phyloP scores from a whole-genome alignment of 129 eudicot species.

The Scalesia atractyloides region DNA sequence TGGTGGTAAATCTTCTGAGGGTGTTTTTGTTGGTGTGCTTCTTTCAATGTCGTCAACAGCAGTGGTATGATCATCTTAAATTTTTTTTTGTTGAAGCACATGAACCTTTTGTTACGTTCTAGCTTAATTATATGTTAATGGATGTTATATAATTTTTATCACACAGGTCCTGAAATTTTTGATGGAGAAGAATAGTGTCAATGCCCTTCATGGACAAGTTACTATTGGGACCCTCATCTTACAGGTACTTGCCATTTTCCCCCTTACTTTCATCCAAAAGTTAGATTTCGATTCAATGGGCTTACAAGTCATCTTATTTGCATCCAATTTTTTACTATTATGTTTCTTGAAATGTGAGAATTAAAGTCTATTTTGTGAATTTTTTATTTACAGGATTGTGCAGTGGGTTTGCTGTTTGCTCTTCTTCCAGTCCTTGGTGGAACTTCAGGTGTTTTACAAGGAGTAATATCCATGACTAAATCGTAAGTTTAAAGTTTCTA shows the following conservation, averaged over 20 bases:
- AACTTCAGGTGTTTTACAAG: constrained; percentile 89
- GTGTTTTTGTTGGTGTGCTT: constrained; percentile 89
- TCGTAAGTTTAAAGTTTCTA: constrained; percentile 80
- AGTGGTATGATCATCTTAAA: constrained; percentile 55
- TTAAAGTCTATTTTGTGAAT: neutral
- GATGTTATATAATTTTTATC: constrained; percentile 10
- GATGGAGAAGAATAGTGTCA: constrained; percentile 88
- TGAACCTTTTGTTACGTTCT: constrained; percentile 1
- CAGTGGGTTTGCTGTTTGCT: constrained; percentile 97
- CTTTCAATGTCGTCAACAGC: constrained; percentile 99
- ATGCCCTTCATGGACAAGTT: constrained; percentile 94
- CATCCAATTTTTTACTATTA: neutral
- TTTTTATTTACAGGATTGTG: constrained; percentile 69
- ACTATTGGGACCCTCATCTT: constrained; percentile 95
- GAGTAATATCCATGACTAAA: constrained; percentile 97
- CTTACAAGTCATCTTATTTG: constrained; percentile 1
- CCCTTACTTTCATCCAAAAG: constrained; percentile 18
- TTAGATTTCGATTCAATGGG: constrained; percentile 11
- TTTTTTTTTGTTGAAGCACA: neutral
- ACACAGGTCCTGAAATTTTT: constrained; percentile 81
- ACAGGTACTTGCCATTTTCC: constrained; percentile 51
- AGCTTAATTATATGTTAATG: constrained; percentile 18
- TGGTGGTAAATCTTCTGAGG: constrained; percentile 94
- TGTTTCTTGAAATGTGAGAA: neutral
- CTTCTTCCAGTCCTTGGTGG: constrained; percentile 97